Conservation (phyloP, 495 filamentous ascomycete genomes). For the Neurospora sp. region DNA sequence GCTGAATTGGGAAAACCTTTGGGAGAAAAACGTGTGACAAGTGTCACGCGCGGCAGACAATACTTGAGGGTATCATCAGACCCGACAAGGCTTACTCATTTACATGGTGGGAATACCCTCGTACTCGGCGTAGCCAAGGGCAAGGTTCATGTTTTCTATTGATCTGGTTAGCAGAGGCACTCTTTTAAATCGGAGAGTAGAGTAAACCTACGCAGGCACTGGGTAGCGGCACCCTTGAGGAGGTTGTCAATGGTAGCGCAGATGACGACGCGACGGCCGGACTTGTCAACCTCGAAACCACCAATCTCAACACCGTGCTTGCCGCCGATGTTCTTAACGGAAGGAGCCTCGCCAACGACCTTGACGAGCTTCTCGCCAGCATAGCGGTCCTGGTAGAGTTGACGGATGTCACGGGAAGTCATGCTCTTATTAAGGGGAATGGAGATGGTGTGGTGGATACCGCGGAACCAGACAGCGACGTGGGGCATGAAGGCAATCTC, state of each 20-base stretch:
- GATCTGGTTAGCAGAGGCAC: slow-evolving; percentile 11
- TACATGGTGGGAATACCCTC: slow-evolving; percentile 66
- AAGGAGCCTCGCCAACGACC: slow-evolving; percentile 76
- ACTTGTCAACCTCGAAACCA: slow-evolving; percentile 82
- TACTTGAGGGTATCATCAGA: background rate
- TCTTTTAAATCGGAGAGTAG: background rate
- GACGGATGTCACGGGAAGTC: slow-evolving; percentile 83
- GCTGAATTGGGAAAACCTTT: background rate
- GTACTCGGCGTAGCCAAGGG: slow-evolving; percentile 85
- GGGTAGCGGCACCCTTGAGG: slow-evolving; percentile 91
- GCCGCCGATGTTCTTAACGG: slow-evolving; percentile 79
- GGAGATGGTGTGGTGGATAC: slow-evolving; percentile 85
- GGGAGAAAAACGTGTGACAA: background rate
- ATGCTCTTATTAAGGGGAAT: slow-evolving; percentile 78
- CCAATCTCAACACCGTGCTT: slow-evolving; percentile 94
- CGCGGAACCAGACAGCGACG: slow-evolving; percentile 95
- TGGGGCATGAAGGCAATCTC: slow-evolving; percentile 86
- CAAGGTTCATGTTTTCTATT: slow-evolving; percentile 92
- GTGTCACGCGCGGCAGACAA: background rate
- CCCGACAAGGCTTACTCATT: background rate
- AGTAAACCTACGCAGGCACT: slow-evolving; percentile 71
- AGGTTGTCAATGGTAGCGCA: slow-evolving; percentile 98
- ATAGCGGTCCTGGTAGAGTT: slow-evolving; percentile 92
- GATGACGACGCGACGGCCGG: slow-evolving; percentile 82
- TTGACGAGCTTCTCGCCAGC: slow-evolving; percentile 92